A percentile compares a stretch with the other conserved stretches of the same genome.
Conservation (phyloP, 2,329 filamentous ascomycete genomes). For the Diplodia intermedia region DNA sequence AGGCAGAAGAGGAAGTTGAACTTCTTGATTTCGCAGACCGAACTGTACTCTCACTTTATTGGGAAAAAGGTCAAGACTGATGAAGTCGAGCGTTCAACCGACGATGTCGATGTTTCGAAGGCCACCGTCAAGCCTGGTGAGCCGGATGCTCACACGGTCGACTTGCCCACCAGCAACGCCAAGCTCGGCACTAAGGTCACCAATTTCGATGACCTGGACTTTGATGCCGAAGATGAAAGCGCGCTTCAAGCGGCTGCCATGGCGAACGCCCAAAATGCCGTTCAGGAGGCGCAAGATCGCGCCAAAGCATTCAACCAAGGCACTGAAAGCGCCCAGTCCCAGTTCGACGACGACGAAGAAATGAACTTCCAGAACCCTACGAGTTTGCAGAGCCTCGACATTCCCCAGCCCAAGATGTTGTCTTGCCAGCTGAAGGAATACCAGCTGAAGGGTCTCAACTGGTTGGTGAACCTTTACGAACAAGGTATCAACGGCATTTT, state of each 20-base stretch:
- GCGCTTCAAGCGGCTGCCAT: constrained; percentile 82
- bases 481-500: constrained; percentile 99
- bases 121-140: constrained; percentile 51
- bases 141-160: constrained; percentile 54
- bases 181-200: constrained; percentile 75
- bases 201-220: constrained; percentile 92
- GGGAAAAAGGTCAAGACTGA: constrained; percentile 99
- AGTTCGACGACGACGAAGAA: constrained; percentile 92
- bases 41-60: constrained; percentile 98
- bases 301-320: constrained; percentile 88
- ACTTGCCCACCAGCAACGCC: constrained; percentile 56
- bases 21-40: constrained; percentile 98
- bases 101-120: constrained; percentile 68
- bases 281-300: constrained; percentile 91
- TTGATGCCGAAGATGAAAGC: constrained; percentile 92
- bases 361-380: constrained; percentile 99
- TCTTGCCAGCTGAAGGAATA: constrained; percentile 97
- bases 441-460: constrained; percentile 98
- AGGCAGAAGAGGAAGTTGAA: constrained; percentile 98
- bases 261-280: constrained; percentile 94
- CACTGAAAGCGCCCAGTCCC: constrained; percentile 64
- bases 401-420: constrained; percentile 92
- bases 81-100: constrained; percentile 88
- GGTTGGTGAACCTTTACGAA: constrained; percentile 98
- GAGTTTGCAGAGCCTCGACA: constrained; percentile 90